Conservation (phyloP, 2,329 filamentous ascomycete genomes). For the Ceratocystis cubensis region DNA sequence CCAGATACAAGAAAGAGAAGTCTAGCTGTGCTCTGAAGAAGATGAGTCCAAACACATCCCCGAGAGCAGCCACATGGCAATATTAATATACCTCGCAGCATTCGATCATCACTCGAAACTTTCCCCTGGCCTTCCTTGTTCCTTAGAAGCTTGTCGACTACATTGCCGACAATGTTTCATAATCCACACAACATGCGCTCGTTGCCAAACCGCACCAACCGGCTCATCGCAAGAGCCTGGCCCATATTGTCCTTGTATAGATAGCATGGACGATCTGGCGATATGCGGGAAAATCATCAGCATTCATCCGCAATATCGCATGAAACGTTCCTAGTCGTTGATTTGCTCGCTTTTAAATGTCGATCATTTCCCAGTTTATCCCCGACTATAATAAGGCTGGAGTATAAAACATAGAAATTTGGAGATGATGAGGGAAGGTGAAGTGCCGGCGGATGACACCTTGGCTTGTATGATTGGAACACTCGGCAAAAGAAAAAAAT, state of each 20-base stretch:
- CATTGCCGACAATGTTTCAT: background rate
- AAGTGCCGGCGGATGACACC: constrained; percentile 1
- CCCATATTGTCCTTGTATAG: background rate
- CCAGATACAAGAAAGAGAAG: background rate
- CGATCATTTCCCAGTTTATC: background rate
- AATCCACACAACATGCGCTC: background rate
- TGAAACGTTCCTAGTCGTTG: background rate
- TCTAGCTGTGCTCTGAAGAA: background rate
- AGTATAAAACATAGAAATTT: background rate
- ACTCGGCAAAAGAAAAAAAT: background rate
- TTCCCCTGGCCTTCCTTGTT: background rate
- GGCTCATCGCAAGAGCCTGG: background rate
- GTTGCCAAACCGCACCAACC: constrained; percentile 3
- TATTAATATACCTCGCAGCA: background rate
- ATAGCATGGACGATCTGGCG: background rate
- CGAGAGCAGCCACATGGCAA: background rate
- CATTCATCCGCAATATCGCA: background rate
- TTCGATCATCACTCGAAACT: background rate
- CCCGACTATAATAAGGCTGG: background rate
- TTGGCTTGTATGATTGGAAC: background rate
- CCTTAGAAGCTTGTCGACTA: background rate
- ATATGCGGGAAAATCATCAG: background rate
- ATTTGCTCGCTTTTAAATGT: constrained; percentile 5
- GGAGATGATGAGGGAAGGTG: background rate
- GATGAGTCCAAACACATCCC: background rate